Evolutionary conservation across 495 filamentous ascomycete species (phyloP), one percentile per base, ranked within the genome.

Genomic region (Tuber calosporum): DNA sequence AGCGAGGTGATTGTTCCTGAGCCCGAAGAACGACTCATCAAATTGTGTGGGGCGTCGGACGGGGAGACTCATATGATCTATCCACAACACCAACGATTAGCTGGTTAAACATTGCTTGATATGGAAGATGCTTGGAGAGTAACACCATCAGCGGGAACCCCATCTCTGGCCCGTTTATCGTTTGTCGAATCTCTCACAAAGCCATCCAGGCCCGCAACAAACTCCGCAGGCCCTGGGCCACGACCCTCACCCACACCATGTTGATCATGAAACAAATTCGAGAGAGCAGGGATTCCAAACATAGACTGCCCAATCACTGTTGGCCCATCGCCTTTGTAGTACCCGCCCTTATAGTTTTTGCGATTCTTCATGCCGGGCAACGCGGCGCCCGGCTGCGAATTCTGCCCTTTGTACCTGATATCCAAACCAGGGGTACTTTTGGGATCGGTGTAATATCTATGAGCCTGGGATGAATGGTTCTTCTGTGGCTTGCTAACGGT

Each of bases 1-100:
- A 17, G 68, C 62, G 48, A 80, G 72, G 43, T 81, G 77, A 11
- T 78, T 70, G 38, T 45, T 70, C 30, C 67, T 69, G 2, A 58
- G 72, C 15, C 79, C 79, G 67, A 81, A 78, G 58, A 81, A 81
- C 7, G 41, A 58, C 9, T 36, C 53, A 58, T 81, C 79, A 73
- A 81, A 81, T 15, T 41, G 34, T 8, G 39, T 22, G 38, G 69
- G 79, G 36, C 79, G 79, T 20, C 78, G 75, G 30, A 69, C 40
- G 26, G 75, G 70, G 37, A 81, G 53, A 15, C 75, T 78, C 6
- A 78, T 69, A 42, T 19, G 66, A 75, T 78, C 37, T 69, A 70
- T 45, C 38, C 20, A 34, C n/a, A 41, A 66, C 11, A 43, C 7
- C 20, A 40, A 42, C 4, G 19, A 37, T 78, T 68, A 71, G 68